A percentile compares a stretch with the other conserved stretches of the same genome.
Conservation (phyloP, 2,329 filamentous ascomycete species). For the Monilinia fructicola region DNA sequence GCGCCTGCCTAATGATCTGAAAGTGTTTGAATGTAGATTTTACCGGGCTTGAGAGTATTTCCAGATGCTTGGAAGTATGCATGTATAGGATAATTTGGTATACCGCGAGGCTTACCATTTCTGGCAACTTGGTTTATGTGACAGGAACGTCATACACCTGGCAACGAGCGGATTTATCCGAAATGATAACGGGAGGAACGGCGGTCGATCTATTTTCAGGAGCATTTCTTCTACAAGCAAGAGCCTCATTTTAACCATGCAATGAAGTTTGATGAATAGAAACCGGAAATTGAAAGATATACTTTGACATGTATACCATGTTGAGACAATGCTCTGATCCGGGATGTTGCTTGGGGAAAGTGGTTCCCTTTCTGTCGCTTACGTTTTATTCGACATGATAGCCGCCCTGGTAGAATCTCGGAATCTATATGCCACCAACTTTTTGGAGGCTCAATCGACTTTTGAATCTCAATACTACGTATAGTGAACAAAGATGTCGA, state of each 20-base stretch:
- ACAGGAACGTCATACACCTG: no score
- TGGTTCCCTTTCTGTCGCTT: background rate
- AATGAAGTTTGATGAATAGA: background rate
- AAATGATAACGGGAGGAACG: background rate
- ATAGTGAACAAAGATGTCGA: no score
- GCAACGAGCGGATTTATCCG: background rate
- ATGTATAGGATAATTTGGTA: background rate
- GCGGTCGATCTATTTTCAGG: background rate
- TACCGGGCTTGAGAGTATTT: background rate
- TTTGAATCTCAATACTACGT: no score
- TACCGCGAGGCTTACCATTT: background rate
- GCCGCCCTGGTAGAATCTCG: slow-evolving; percentile 10
- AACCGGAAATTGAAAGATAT: background rate
- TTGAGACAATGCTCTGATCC: background rate
- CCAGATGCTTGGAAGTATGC: background rate
- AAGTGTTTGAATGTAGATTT: background rate
- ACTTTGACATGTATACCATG: background rate
- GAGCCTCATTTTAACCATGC: background rate
- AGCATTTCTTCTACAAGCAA: slow-evolving; percentile 1
- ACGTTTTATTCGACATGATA: background rate
- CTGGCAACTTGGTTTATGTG: background rate
- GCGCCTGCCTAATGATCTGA: background rate
- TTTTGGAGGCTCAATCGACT: background rate
- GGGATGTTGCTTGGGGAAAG: slow-evolving; percentile 13
- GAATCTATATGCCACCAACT: background rate